These are phyloP conservation scores for Pythium graminicola DNA, from an alignment of 352 stramenopile species.

Conservation along the genomic window DNA sequence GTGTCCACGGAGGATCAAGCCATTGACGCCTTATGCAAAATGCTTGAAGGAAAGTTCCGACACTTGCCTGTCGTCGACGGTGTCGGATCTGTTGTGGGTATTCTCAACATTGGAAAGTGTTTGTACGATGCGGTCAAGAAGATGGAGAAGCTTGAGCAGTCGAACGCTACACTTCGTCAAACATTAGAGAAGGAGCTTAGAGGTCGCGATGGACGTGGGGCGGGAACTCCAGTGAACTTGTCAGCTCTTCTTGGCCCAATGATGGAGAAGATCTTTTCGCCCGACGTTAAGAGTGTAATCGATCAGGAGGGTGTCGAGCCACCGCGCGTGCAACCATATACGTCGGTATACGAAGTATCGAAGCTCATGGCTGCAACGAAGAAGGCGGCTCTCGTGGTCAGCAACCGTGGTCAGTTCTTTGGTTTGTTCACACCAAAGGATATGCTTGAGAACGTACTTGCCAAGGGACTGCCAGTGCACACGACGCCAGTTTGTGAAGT, in stretches of 20 bases:
- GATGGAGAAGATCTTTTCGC: conserved; percentile 85
- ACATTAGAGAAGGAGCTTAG: conserved; percentile 77
- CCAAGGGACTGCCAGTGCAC: conserved; percentile 88
- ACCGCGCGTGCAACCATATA: conserved; percentile 77
- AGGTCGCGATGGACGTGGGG: conserved; percentile 29
- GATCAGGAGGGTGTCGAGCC: conserved; percentile 71
- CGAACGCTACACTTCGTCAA: conserved; percentile 62
- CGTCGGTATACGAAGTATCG: conserved; percentile 90
- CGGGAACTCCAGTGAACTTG: conserved; percentile 24
- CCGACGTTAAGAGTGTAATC: conserved; percentile 80
- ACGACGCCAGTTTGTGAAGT: conserved; percentile 91
- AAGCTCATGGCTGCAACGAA: conserved; percentile 91
- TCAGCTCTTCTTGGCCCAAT: conserved; percentile 73
- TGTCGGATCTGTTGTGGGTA: conserved; percentile 86
- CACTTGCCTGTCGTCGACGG: conserved; percentile 80
- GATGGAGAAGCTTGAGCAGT: conserved; percentile 91
- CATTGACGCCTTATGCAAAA: conserved; percentile 78
- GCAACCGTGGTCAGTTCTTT: conserved; percentile 89
- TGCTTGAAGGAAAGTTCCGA: conserved; percentile 86
- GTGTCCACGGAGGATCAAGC: conserved; percentile 76
- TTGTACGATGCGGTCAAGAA: conserved; percentile 97
- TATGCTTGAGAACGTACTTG: conserved; percentile 94
- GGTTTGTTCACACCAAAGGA: conserved; percentile 97
- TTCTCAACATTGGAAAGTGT: conserved; percentile 98
- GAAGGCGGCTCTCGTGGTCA: conserved; percentile 94